Base-by-base conservation (phyloP, 2,329 filamentous ascomycete genomes). In the Colletotrichum eleusines region DNA sequence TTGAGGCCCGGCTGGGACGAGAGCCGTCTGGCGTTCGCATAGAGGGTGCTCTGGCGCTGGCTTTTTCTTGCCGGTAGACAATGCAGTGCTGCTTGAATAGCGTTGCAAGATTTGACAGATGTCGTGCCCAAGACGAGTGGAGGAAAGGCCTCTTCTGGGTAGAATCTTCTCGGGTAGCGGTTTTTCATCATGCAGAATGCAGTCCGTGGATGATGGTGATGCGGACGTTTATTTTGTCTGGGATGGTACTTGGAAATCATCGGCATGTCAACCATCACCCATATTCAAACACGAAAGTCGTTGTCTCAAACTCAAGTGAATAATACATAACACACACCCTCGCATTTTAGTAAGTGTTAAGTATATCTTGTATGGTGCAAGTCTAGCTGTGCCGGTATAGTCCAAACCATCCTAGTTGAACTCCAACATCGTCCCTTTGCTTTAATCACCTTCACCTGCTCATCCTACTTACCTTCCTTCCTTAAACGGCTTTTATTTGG, bases 1-100 rank as follows among this genome's bases (percentile, higher is more conserved):
- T 75, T 90, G 72, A 80, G 87, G 60, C 87, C 88, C 0, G 82
- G 77, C 0, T 90, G 88, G 88, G 79, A 73, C 4, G 76, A 81
- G 38, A 77, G 78, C 54, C 68, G 82, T 67, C 61, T 81, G 50
- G 73, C 77, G 16, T 86, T 82, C 74, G 80, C 68, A 7, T 71
- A 53, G 38, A 23, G 42, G 7, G 1, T 20, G 28, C 8, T n/a
- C n/a, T n/a, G n/a, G n/a, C n/a, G n/a, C n/a, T n/a, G n/a, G n/a
- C n/a, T n/a, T n/a, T 0, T 12, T 14, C n/a, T 23, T 26, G 31
- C 5, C 16, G 23, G 20, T 31, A 44, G 18, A 50, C 2, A 20
- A n/a, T 18, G n/a, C 11, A 8, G 18, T 46, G 8, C 6, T 46
- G 42, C 20, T n/a, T 46, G 5, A 5, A 50, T 28, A 3, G 4